Evolutionary conservation across 148 eudicot species (phyloP).

Genomic region (Rhododendron williamsianum): DNA sequence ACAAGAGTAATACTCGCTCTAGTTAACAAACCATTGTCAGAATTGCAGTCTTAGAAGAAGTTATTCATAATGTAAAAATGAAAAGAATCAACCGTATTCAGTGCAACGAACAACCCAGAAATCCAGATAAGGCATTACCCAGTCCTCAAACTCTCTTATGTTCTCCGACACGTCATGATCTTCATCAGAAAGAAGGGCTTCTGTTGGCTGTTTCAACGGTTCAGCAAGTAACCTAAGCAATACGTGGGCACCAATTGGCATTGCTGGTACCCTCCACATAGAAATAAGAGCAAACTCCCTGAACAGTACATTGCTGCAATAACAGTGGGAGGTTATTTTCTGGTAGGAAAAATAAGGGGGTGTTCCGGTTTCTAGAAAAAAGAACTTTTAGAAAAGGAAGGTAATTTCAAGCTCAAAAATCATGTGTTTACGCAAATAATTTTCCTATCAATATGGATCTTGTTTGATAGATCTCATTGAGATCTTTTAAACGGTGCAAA

Average conservation of each 20-base stretch:
- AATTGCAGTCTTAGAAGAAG: slow-evolving; percentile 1
- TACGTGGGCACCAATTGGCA: slow-evolving; percentile 88
- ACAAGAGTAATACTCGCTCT: slow-evolving; percentile 91
- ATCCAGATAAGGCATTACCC: slow-evolving; percentile 52
- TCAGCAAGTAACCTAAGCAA: slow-evolving; percentile 95
- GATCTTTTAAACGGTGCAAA: no score
- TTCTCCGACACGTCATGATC: slow-evolving; percentile 55
- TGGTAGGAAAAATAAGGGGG: background rate
- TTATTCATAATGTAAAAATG: slow-evolving; percentile 2
- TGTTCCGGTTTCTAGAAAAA: no score
- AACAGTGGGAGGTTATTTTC: background rate
- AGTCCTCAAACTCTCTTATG: slow-evolving; percentile 80
- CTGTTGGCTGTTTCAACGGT: slow-evolving; percentile 76
- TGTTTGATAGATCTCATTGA: no score
- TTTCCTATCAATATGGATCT: no score
- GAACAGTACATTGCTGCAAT: slow-evolving; percentile 74
- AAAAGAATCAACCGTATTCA: background rate
- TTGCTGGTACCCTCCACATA: slow-evolving; percentile 95
- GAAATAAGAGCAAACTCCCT: slow-evolving; percentile 93
- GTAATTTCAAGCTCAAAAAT: no score
- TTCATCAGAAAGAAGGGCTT: slow-evolving; percentile 42
- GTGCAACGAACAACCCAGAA: slow-evolving; percentile 3
- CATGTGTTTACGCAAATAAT: no score
- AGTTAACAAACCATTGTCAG: slow-evolving; percentile 3
- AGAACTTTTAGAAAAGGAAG: no score